These are phyloP conservation scores for Globisporangium spiculum DNA, from an alignment of 352 stramenopile genomes.

Conservation along the genomic window DNA sequence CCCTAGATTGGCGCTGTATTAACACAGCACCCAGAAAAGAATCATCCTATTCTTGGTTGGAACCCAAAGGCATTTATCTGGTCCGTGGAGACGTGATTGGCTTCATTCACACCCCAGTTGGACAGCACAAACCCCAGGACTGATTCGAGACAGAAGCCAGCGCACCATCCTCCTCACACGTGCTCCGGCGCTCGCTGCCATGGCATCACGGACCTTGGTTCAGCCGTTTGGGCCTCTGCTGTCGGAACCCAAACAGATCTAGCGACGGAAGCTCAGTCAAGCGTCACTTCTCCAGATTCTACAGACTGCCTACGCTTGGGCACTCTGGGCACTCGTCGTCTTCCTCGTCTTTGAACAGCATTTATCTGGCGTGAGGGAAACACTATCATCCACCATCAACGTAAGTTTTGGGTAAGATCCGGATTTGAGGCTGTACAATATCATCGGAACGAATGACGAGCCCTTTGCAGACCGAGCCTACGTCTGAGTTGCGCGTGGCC, in stretches of 20 bases:
- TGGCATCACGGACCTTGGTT: background rate
- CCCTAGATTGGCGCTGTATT: too few species aligned
- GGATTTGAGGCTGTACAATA: conserved; percentile 9
- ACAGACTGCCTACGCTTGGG: background rate
- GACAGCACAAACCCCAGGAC: background rate
- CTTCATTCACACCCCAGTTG: background rate
- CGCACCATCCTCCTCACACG: background rate
- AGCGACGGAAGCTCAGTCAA: background rate
- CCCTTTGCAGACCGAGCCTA: conserved; percentile 42
- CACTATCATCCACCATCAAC: too few species aligned
- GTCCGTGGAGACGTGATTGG: background rate
- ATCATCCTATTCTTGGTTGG: background rate
- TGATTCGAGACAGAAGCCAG: background rate
- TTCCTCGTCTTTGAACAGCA: background rate
- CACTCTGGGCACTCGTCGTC: background rate
- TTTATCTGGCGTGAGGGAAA: too few species aligned
- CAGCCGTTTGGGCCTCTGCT: background rate
- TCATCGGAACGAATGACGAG: conserved; percentile 35
- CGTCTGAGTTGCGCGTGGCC: conserved; percentile 33
- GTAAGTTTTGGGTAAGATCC: background rate
- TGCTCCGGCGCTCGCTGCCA: background rate
- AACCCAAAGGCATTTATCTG: background rate
- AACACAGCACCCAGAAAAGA: background rate
- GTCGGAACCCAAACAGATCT: background rate
- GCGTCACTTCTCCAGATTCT: background rate